Evolutionary conservation across 805 yeast genomes (phyloP), one percentile per base, ranked within the genome.

Genomic region (Kodamaea kaohsiungensis): DNA sequence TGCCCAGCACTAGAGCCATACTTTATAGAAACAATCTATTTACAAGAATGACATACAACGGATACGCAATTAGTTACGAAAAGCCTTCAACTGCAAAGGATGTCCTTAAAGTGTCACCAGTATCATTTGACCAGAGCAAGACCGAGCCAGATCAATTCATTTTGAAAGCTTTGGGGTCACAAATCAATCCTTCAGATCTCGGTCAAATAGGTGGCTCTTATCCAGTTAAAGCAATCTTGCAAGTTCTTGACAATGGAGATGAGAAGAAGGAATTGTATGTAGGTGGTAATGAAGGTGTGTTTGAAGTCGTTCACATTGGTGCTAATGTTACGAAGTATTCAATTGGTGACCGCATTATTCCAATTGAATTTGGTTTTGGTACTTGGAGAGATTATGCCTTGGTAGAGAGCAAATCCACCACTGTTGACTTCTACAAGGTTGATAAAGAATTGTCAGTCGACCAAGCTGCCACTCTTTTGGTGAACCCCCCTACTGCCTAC

Each of bases 131-230:
- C 48, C 52, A 61, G 15, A 47, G 60, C 6, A 55, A 57, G 17
- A 49, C 69, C 37, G 51, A 49, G 13, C 53, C 61, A n/a, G 56
- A 61, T 43, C 74, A 86, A 51, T 75, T 90, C 12, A 71, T 90
- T n/a, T 67, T 90, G 53, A 80, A 85, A 62, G 72, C 91, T 1
- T 65, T 91, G 39, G 96, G 96, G 0, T 82, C 88, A 57, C 97
- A 98, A 1, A 79, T 92, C 58, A 92, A 92, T 65, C 98, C 98
- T 0, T 88, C 96, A 0, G 98, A 92, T 66, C 76, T 90, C 65
- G 88, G 88, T 65, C 97, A 91, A 68, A 76, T 86, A 42, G 89
- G 86, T 66, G 98, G 97, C 17, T 89, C 86, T 0, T 92, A 92
- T 61, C 96, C 96, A 1, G 81, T 91, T 9, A 81, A 78, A 54